Percentiles rank a stretch among this genome's conserved stretches.
These are phyloP conservation scores for Sugiyamaella castrensis DNA, from an alignment of 1,139 yeast species.

Conservation along the genomic window DNA sequence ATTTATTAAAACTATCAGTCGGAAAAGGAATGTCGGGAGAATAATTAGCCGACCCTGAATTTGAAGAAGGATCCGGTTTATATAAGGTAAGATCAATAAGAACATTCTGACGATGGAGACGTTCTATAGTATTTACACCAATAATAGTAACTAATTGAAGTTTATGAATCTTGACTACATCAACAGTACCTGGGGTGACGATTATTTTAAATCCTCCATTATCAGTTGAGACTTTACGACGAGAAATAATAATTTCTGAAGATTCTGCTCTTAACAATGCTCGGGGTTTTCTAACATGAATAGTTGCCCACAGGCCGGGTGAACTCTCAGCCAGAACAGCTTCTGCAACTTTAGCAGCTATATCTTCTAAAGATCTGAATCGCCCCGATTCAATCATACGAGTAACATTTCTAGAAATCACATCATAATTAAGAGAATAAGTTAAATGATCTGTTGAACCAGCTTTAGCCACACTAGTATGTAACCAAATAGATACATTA, in stretches of 20 bases:
- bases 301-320: slow-evolving; percentile 51
- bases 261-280: slow-evolving; percentile 57
- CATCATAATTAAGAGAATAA: slow-evolving; percentile 85
- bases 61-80: slow-evolving; percentile 25
- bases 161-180: slow-evolving; percentile 49
- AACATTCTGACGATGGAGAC: slow-evolving; percentile 74
- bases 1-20: slow-evolving; percentile 31
- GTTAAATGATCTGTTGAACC: slow-evolving; percentile 73
- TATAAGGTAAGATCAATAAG: slow-evolving; percentile 53
- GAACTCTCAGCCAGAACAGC: slow-evolving; percentile 50
- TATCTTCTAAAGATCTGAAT: slow-evolving; percentile 51
- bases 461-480: slow-evolving; percentile 68
- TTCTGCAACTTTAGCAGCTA: slow-evolving; percentile 54
- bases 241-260: slow-evolving; percentile 42
- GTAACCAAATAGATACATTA: slow-evolving; percentile 54
- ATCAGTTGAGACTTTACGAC: slow-evolving; percentile 29
- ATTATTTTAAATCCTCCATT: slow-evolving; percentile 42
- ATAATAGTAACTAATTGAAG: slow-evolving; percentile 68
- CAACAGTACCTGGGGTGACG: slow-evolving; percentile 36
- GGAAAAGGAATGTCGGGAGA: slow-evolving; percentile 11
- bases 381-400: slow-evolving; percentile 49
- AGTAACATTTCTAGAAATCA: slow-evolving; percentile 61
- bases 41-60: background rate
- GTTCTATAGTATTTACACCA: slow-evolving; percentile 89
- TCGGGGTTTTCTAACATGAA: slow-evolving; percentile 49